Evolutionary conservation across 208 protist species (phyloP).

Genomic region (Wallacemonas collosoma): DNA sequence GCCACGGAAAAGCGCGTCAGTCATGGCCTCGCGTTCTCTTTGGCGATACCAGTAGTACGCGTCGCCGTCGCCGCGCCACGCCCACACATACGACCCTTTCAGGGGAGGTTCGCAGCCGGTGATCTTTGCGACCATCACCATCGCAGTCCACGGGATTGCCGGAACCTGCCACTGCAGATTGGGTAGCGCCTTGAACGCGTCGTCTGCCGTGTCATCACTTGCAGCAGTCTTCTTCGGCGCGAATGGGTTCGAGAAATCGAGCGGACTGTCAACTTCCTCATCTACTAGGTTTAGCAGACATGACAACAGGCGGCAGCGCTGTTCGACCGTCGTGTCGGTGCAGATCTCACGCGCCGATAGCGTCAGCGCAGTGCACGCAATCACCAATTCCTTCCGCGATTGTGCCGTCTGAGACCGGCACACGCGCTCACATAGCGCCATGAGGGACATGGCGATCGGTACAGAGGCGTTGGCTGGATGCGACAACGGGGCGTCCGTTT

Average conservation of each 20-base stretch:
- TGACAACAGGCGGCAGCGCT: background rate
- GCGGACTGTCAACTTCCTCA: conserved; percentile 16
- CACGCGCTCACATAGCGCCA: conserved; percentile 14
- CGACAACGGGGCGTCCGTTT: no score
- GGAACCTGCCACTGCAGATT: conserved; percentile 80
- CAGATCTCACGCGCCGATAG: background rate
- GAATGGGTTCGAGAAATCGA: conserved; percentile 35
- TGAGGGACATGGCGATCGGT: background rate
- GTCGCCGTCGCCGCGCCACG: conserved; percentile 63
- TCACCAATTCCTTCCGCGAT: conserved; percentile 26
- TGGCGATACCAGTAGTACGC: conserved; percentile 54
- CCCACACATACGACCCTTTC: conserved; percentile 70
- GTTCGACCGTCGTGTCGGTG: background rate
- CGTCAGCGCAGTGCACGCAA: conserved; percentile 21
- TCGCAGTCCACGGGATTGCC: conserved; percentile 55
- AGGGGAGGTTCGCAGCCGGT: conserved; percentile 41
- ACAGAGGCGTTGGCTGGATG: background rate
- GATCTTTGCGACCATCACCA: conserved; percentile 63
- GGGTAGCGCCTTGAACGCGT: conserved; percentile 44
- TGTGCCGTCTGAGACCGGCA: conserved; percentile 19
- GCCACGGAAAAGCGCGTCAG: conserved; percentile 48
- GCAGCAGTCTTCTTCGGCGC: conserved; percentile 17
- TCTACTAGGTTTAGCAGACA: background rate
- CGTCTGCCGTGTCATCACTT: conserved; percentile 30
- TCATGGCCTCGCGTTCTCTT: conserved; percentile 43